These are phyloP conservation scores for Kwoniella sp. DNA, from an alignment of 768 basidiomycete genomes.

Conservation along the genomic window DNA sequence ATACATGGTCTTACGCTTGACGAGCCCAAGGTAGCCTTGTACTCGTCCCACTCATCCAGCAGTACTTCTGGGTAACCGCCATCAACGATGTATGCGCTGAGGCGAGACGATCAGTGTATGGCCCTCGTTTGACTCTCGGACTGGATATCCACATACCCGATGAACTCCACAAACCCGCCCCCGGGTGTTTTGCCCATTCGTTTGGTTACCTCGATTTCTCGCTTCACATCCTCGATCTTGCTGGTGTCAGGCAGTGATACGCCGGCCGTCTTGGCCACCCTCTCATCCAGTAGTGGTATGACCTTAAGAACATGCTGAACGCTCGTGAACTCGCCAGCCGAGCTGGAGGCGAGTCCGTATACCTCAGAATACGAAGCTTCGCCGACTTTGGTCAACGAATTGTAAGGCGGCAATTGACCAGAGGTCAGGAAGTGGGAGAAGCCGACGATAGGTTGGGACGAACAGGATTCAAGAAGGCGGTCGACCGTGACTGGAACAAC, in stretches of 20 bases:
- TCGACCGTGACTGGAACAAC: too few species aligned
- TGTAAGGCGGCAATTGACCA: constrained; percentile 19
- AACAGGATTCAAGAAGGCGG: constrained; percentile 4
- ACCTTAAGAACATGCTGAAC: constrained; percentile 39
- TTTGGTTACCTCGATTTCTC: constrained; percentile 47
- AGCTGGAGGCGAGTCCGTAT: constrained; percentile 54
- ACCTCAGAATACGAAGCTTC: constrained; percentile 98
- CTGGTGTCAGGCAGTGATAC: constrained; percentile 24
- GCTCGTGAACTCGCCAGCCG: neutral
- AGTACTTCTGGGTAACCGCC: constrained; percentile 78
- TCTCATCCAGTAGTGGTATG: constrained; percentile 25
- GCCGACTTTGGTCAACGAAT: constrained; percentile 74
- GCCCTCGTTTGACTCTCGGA: neutral
- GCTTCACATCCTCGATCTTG: constrained; percentile 31
- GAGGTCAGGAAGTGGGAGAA: constrained; percentile 7
- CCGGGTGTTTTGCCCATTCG: constrained; percentile 63
- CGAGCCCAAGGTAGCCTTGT: constrained; percentile 66
- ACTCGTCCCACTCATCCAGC: constrained; percentile 82
- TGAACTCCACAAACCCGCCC: constrained; percentile 70
- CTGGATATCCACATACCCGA: constrained; percentile 50
- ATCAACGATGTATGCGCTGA: constrained; percentile 75
- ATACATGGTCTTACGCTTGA: constrained; percentile 79
- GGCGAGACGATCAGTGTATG: neutral
- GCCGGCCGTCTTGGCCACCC: constrained; percentile 66
- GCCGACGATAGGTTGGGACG: neutral